Percentiles rank a stretch among this genome's conserved stretches.
Conservation (phyloP, 495 filamentous ascomycete species). For the Polyplosphaeria fusca region DNA sequence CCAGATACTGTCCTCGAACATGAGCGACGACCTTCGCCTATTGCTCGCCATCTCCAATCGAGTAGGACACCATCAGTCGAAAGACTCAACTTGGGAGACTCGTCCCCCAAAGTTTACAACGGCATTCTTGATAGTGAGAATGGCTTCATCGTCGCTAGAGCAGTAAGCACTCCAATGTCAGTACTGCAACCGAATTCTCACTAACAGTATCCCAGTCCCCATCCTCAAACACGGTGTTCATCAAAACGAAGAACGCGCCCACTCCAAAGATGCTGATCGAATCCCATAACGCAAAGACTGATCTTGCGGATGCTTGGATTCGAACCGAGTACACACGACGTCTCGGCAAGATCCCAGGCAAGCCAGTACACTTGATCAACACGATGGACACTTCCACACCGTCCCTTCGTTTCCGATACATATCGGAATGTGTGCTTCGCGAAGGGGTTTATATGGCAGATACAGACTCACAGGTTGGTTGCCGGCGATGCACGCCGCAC, state of each 20-base stretch:
- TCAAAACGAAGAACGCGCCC: slow-evolving; percentile 34
- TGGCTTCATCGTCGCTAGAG: slow-evolving; percentile 31
- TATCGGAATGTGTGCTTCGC: slow-evolving; percentile 34
- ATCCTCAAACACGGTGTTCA: background rate
- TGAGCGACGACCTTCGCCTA: slow-evolving; percentile 23
- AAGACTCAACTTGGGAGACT: background rate
- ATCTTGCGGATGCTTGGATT: slow-evolving; percentile 30
- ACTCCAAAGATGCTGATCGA: slow-evolving; percentile 33
- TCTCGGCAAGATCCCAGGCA: slow-evolving; percentile 26
- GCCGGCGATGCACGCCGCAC: slow-evolving; percentile 37
- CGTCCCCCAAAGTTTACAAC: slow-evolving; percentile 34
- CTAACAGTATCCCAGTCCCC: slow-evolving; percentile 4
- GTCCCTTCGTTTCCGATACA: slow-evolving; percentile 41
- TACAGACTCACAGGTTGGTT: slow-evolving; percentile 35
- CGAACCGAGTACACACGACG: slow-evolving; percentile 33
- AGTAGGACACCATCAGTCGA: slow-evolving; percentile 11
- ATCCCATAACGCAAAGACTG: slow-evolving; percentile 19
- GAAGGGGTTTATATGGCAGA: slow-evolving; percentile 38
- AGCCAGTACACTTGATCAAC: slow-evolving; percentile 33
- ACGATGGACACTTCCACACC: slow-evolving; percentile 35
- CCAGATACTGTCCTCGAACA: slow-evolving; percentile 23
- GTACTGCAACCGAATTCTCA: background rate
- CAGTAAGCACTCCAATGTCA: slow-evolving; percentile 18
- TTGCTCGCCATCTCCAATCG: slow-evolving; percentile 4
- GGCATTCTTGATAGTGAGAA: slow-evolving; percentile 33